Evolutionary conservation across 2,329 filamentous ascomycete species (phyloP).

Genomic region (Cladosporium austrohemisphaericum): DNA sequence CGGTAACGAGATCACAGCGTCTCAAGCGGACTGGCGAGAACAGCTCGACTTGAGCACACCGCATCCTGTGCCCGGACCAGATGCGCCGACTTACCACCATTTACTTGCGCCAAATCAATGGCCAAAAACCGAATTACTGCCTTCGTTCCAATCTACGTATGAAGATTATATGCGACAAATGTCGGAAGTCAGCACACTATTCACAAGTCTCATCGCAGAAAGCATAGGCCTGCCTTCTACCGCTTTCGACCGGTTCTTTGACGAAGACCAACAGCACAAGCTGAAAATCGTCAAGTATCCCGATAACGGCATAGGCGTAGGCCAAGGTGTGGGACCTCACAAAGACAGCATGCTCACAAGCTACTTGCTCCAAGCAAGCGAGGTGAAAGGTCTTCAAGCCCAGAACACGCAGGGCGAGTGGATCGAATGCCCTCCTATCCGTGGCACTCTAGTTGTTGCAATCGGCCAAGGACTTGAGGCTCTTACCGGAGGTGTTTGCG

Average conservation of each 20-base stretch:
- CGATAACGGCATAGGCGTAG: constrained; percentile 56
- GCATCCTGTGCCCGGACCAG: constrained; percentile 60
- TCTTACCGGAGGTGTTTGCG: constrained; percentile 76
- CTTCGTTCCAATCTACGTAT: constrained; percentile 65
- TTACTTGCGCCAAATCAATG: constrained; percentile 75
- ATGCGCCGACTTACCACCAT: constrained; percentile 68
- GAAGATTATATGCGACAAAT: constrained; percentile 74
- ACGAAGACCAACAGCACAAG: constrained; percentile 70
- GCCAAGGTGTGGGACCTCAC: constrained; percentile 69
- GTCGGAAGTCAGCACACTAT: constrained; percentile 66
- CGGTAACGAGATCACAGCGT: constrained; percentile 64
- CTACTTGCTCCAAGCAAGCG: constrained; percentile 74
- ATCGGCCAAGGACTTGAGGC: constrained; percentile 87
- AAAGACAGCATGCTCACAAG: constrained; percentile 81
- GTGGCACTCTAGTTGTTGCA: constrained; percentile 76
- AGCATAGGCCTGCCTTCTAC: constrained; percentile 66
- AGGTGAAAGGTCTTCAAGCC: constrained; percentile 75
- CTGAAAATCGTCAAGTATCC: constrained; percentile 87
- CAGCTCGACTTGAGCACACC: constrained; percentile 84
- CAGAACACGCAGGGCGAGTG: constrained; percentile 74
- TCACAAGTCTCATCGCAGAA: constrained; percentile 78
- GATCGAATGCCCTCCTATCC: constrained; percentile 76
- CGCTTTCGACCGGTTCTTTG: constrained; percentile 78
- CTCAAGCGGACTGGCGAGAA: constrained; percentile 73
- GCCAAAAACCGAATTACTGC: constrained; percentile 62